Conservation (phyloP, 345 rosid genomes). For the Brassica juncea region DNA sequence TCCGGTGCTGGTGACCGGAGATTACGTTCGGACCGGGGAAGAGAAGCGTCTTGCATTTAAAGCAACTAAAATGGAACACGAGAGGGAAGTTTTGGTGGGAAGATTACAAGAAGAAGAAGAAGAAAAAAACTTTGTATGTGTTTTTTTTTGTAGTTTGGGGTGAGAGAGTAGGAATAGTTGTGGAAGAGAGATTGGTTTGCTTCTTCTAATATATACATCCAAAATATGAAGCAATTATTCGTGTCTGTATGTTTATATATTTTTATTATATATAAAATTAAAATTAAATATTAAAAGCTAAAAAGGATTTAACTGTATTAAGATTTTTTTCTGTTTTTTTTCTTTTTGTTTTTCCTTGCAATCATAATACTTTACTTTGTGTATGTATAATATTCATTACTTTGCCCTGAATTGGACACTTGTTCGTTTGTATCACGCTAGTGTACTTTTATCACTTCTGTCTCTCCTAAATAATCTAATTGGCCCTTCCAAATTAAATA, state of each 20-base stretch:
- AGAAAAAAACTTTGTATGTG: neutral
- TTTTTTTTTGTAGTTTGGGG: conserved; percentile 10
- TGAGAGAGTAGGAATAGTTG: conserved; percentile 25
- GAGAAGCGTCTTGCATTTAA: conserved; percentile 36
- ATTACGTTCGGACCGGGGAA: conserved; percentile 1
- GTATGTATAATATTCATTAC: neutral
- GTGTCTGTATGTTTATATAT: conserved; percentile 16
- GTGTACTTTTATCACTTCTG: conserved; percentile 12
- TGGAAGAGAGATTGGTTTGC: conserved; percentile 28
- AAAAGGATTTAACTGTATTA: conserved; percentile 27
- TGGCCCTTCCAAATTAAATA: neutral
- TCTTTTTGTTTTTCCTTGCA: conserved; percentile 17
- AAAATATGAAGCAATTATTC: conserved; percentile 31
- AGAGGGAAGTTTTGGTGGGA: conserved; percentile 4
- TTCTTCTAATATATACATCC: conserved; percentile 38
- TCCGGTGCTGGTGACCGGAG: conserved; percentile 31
- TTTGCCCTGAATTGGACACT: conserved; percentile 21
- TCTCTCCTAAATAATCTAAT: neutral
- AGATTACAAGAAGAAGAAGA: neutral
- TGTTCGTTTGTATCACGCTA: conserved; percentile 18
- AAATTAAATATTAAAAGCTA: conserved; percentile 14
- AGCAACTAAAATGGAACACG: neutral
- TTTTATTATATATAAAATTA: neutral
- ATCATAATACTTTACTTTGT: conserved; percentile 25
- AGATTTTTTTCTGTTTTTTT: conserved; percentile 4